Evolutionary conservation across 495 filamentous ascomycete species (phyloP), one percentile per base, ranked within the genome.

Genomic region (Halenospora varia): DNA sequence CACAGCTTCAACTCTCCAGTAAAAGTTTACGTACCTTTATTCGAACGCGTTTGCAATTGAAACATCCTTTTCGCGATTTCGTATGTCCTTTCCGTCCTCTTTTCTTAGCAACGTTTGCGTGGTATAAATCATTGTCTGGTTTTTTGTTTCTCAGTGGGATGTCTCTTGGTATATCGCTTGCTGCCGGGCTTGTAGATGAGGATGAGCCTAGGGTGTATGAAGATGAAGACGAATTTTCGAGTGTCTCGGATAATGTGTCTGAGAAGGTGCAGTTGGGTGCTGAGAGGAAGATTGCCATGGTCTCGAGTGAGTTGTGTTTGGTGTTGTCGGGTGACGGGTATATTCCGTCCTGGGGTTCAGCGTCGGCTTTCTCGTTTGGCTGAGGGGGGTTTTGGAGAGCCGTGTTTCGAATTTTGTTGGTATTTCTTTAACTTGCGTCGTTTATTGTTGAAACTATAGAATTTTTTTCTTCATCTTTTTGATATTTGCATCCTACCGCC

Each of bases 31-130:
- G 24, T 66, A 76, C 77, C 75, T 86, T 87, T 62, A 87, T 85
- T 57, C 77, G 73, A 10, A 82, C 71, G 42, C 75, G 69, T 66
- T 87, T 87, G 74, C 84, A 87, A 68, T 83, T 82, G 57, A 77
- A 82, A 62, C 84, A 87, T 1, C 83, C 84, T n/a, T 75, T 68
- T 2, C 84, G 71, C 24, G 80, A 84, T 65, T 87, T 87, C 1
- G 77, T 85, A 55, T 86, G 83, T 0, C 77, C 76, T 29, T 60
- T 63, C 25, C 61, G 35, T 8, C 56, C 60, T 25, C 41, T 19
- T 29, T 54, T 53, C 15, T 54, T 58, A 3, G 8, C 25, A 9
- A 6, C 8, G 23, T 25, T 49, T 2, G 10, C 47, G 9, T 6
- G 8, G 19, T 49, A 10, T 8, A 6, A 6, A 3, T 49, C 20